Evolutionary conservation across 345 rosid species (phyloP), one percentile per base, ranked within the genome.

Genomic region (Clarkia xantiana): DNA sequence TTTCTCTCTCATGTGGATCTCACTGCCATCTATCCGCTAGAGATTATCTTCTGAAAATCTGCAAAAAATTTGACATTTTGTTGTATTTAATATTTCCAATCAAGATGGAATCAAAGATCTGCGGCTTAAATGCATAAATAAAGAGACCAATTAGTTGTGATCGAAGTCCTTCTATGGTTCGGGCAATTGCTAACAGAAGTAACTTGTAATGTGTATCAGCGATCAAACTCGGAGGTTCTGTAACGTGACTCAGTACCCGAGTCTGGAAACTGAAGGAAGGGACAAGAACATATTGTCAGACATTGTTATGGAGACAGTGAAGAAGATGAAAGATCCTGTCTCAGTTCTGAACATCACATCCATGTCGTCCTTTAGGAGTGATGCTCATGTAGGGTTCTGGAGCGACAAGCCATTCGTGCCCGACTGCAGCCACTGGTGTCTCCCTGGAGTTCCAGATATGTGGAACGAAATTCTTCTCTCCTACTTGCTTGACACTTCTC

Each of bases 401-500:
- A 77, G 75, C 52, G 88, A 74, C 66, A 84, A 81, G 34, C 81
- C 78, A 2, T 45, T 64, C 40, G 54, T 71, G 51, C 76, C 91
- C 20, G 96, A 87, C 62, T 87, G 96, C 75, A 84, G 88, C 73
- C 96, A 84, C 66, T 87, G 96, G 96, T 87, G 96, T 66, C 62
- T 87, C 44, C 96, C 96, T 14, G 94, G 96, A 56, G 78, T 84
- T 39, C 91, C 97, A 50, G 91, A 88, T 74, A 57, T 63, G 25
- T 88, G 97, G 97, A 88, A 84, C 52, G 88, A 88, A 56, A 72
- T 88, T 47, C 64, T 88, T 22, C 79, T 84, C 59, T 72, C 76
- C 16, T 71, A 70, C 60, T 82, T 40, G 55, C 67, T 50, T 18
- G 9, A 8, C 19, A 44, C 23, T 14, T 47, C 40, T 38, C 44